phyloP scores from a whole-genome alignment of 495 filamentous ascomycete species.

The Hypoxylon perforatum region DNA sequence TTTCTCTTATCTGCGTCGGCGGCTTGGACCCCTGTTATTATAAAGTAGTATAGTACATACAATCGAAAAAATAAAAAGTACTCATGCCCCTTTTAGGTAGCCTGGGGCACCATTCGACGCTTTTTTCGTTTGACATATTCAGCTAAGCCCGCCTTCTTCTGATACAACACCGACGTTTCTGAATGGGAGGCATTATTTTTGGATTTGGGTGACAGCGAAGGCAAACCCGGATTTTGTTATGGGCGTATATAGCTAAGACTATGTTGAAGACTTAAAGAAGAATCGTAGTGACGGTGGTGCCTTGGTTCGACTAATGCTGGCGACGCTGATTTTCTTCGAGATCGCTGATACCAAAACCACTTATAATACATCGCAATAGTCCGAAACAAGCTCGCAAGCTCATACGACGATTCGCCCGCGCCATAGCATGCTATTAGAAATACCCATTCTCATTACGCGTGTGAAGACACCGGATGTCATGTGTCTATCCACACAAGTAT shows the following conservation, averaged over 20 bases:
- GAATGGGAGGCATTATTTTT: neutral
- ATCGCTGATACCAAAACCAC: conserved; percentile 9
- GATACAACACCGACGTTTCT: conserved; percentile 21
- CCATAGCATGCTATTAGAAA: conserved; percentile 35
- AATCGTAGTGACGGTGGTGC: neutral
- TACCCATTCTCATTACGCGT: conserved; percentile 44
- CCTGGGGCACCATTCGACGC: conserved; percentile 11
- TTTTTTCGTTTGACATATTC: conserved; percentile 13
- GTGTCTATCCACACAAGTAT: conserved; percentile 23
- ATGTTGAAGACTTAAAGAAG: conserved; percentile 1
- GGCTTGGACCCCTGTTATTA: conserved; percentile 33
- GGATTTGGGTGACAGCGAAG: neutral
- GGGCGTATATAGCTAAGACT: conserved; percentile 23
- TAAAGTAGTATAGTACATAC: conserved; percentile 47
- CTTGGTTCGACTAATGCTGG: conserved; percentile 2
- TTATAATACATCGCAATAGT: conserved; percentile 19
- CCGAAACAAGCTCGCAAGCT: conserved; percentile 24
- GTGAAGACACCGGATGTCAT: conserved; percentile 16
- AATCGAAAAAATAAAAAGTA: conserved; percentile 28
- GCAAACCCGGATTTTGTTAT: neutral
- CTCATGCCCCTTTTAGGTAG: conserved; percentile 12
- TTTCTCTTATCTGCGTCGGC: conserved; percentile 21
- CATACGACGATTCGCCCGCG: conserved; percentile 17
- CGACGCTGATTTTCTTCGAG: conserved; percentile 6
- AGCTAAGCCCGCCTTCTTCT: neutral